Percentiles rank a stretch among this genome's conserved stretches.
Conservation (phyloP, 2,329 filamentous ascomycete species). For the Penicillium sp. region DNA sequence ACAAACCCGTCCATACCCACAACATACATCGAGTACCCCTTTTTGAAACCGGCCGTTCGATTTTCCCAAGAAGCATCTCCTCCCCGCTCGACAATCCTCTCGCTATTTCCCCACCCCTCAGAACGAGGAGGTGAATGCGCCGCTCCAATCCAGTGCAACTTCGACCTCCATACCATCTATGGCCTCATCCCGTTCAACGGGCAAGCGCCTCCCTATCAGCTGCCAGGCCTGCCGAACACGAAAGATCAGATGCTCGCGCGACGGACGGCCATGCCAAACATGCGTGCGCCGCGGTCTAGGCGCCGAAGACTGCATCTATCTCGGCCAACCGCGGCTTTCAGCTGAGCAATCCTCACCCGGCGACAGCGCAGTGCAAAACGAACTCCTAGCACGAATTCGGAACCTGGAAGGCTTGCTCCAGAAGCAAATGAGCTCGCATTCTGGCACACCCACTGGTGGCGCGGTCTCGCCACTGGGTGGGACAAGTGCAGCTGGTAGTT, state of each 20-base stretch:
- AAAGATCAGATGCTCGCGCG: conserved; percentile 44
- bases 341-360: conserved; percentile 24
- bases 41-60: neutral
- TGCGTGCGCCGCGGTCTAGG: conserved; percentile 41
- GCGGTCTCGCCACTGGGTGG: conserved; percentile 29
- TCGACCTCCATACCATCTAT: conserved; percentile 12
- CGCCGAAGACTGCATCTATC: conserved; percentile 40
- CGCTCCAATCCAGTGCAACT: neutral
- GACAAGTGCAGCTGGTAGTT: conserved; percentile 29
- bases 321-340: conserved; percentile 36
- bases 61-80: neutral
- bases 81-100: neutral
- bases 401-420: conserved; percentile 40
- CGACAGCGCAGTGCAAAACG: conserved; percentile 31
- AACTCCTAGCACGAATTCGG: conserved; percentile 37
- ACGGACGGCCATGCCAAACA: conserved; percentile 41
- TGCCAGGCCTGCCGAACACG: conserved; percentile 44
- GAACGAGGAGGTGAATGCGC: neutral
- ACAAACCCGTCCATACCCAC: conserved; percentile 3
- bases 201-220: conserved; percentile 41
- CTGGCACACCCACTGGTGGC: conserved; percentile 22
- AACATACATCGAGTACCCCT: conserved; percentile 1
- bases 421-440: conserved; percentile 31
- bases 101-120: neutral
- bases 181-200: conserved; percentile 30